Base-by-base conservation (phyloP, 352 stramenopile genomes). In the Achlya hypogyna region DNA sequence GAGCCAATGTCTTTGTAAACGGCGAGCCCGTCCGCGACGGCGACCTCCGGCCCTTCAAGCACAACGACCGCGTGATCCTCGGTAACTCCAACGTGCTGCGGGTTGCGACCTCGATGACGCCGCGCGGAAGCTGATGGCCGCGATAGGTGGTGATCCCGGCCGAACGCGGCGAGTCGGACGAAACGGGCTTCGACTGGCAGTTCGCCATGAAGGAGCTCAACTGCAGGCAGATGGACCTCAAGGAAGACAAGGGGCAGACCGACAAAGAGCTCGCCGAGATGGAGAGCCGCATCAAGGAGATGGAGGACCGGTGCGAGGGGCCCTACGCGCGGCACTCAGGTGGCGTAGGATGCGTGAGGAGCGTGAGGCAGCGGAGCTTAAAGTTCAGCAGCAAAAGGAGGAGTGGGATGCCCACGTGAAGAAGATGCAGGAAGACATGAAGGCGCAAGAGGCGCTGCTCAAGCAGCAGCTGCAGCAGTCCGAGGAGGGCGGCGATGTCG, bases 131-230 rank as follows among this genome's bases (percentile, higher is more conserved):
- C 1, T 42, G 42, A 31, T 67, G 5, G 35, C 14, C 25, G 28
- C 22, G 53, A 40, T 4, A 28, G 70, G 76, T 89, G 38, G 78
- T 89, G 0, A 82, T 88, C 51, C 83, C 83, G 77, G 18, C 28
- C 70, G 20, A 27, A 69, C 18, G 78, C 79, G 73, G 83, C 12
- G 62, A 73, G 2, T 73, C 69, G 34, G 79, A 89, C 53, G 86
- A 75, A 0, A 74, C 72, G 9, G 27, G 2, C 5, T 87, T 81
- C 35, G 81, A 91, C 58, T 91, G 84, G 81, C 83, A 91, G 45
- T 74, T 84, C 29, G 82, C 83, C 1, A 87, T 90, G 75, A 86
- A 87, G 56, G 87, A 96, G 67, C 71, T 95, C 0, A 93, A 95
- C 65, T 81, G 74, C 45, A 79, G 73, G 22, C 82, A 95, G 56